phyloP scores from a whole-genome alignment of 306 rosid species.

The Canavalia gladiata region DNA sequence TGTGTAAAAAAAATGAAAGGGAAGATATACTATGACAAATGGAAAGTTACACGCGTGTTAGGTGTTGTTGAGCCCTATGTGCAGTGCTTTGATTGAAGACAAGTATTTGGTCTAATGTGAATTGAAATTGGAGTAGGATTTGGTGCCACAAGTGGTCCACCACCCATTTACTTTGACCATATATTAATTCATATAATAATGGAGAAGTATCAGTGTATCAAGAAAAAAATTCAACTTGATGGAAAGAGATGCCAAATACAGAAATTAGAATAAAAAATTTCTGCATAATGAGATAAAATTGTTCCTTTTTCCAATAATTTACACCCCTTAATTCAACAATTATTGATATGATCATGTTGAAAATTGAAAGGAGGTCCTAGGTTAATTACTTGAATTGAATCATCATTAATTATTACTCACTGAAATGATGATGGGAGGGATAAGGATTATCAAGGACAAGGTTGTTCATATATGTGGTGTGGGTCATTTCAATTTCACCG shows the following conservation, averaged over 20 bases:
- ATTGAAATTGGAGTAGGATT: conserved; percentile 2
- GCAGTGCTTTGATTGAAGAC: conserved; percentile 8
- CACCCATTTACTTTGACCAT: conserved; percentile 1
- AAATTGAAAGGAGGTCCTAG: background rate
- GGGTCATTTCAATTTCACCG: background rate
- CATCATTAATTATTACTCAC: background rate
- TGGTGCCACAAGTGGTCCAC: conserved; percentile 1
- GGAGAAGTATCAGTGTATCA: background rate
- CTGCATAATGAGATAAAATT: background rate
- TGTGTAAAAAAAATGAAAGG: background rate
- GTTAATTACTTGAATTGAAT: background rate
- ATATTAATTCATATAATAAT: background rate
- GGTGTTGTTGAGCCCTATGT: conserved; percentile 17
- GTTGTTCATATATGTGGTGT: background rate
- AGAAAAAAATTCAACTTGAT: background rate
- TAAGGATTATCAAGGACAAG: background rate
- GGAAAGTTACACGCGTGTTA: conserved; percentile 8
- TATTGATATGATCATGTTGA: background rate
- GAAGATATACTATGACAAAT: background rate
- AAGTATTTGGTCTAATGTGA: background rate
- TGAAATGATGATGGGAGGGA: background rate
- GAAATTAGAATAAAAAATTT: background rate
- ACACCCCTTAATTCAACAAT: background rate
- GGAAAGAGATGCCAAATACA: background rate
- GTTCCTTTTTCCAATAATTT: background rate